Conservation (phyloP, 2,329 filamentous ascomycete genomes). For the Alternaria infectoria region DNA sequence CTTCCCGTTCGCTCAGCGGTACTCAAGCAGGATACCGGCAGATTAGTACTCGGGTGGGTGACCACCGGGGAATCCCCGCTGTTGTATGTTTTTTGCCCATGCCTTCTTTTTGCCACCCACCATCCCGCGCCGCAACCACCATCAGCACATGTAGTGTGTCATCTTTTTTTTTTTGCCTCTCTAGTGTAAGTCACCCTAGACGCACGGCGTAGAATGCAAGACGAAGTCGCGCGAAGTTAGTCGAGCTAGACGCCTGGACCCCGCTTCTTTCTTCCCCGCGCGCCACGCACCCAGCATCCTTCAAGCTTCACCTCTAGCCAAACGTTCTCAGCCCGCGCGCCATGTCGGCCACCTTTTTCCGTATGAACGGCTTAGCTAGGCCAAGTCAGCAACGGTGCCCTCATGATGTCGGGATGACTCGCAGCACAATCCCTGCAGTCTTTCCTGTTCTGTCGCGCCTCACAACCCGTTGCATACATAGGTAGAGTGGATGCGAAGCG, state of each 20-base stretch:
- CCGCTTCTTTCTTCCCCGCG: slow-evolving; percentile 1
- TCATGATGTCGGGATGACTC: background rate
- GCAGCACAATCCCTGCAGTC: background rate
- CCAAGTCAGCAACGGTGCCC: background rate
- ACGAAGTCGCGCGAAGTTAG: background rate
- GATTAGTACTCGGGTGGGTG: no score
- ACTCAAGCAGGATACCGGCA: no score
- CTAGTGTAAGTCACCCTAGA: fast-evolving
- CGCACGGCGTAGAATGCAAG: background rate
- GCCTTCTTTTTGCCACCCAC: background rate
- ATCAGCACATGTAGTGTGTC: no score
- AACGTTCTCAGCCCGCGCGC: background rate
- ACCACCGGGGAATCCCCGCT: no score
- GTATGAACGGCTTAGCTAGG: background rate
- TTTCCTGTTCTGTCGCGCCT: background rate
- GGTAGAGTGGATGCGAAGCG: background rate
- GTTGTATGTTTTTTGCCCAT: no score
- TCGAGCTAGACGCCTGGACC: background rate
- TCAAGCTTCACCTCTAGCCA: background rate
- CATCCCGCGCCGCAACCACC: no score
- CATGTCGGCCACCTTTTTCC: background rate
- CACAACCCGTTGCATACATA: background rate
- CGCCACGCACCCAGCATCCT: background rate
- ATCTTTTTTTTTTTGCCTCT: background rate
- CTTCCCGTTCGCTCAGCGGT: no score